Evolutionary conservation across 2,329 filamentous ascomycete species (phyloP).

Genomic region (Pyrenophora graminea): DNA sequence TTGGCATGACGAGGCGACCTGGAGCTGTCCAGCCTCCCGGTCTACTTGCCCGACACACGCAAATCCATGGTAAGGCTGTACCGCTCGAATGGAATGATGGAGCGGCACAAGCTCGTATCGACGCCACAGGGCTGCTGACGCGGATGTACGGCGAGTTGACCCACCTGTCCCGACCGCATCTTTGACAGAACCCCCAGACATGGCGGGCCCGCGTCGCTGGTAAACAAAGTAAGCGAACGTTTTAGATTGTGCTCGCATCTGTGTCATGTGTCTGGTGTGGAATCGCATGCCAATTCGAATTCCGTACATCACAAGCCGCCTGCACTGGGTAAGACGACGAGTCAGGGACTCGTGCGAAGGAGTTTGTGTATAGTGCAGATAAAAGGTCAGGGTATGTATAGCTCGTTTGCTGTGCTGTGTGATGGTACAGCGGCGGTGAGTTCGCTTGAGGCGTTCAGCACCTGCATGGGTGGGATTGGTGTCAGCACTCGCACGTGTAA

Average conservation of each 20-base stretch:
- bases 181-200: background rate
- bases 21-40: background rate
- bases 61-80: background rate
- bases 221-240: slow-evolving; percentile 7
- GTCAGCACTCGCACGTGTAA: slow-evolving; percentile 17
- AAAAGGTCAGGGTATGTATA: background rate
- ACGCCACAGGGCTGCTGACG: slow-evolving; percentile 21
- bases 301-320: background rate
- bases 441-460: slow-evolving; percentile 1
- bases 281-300: slow-evolving; percentile 2
- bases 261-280: slow-evolving; percentile 2
- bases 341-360: background rate
- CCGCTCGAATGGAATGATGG: background rate
- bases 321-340: background rate
- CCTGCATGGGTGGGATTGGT: background rate
- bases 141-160: background rate
- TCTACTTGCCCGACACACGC: background rate
- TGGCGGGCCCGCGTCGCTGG: slow-evolving; percentile 3
- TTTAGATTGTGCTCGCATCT: slow-evolving; percentile 7
- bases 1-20: background rate
- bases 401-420: slow-evolving; percentile 5
- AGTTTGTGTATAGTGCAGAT: background rate
- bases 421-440: slow-evolving; percentile 19
- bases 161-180: background rate
- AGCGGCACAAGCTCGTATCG: background rate